Base-by-base conservation (phyloP, 1,139 yeast genomes). In the Hanseniaspora sp. region DNA sequence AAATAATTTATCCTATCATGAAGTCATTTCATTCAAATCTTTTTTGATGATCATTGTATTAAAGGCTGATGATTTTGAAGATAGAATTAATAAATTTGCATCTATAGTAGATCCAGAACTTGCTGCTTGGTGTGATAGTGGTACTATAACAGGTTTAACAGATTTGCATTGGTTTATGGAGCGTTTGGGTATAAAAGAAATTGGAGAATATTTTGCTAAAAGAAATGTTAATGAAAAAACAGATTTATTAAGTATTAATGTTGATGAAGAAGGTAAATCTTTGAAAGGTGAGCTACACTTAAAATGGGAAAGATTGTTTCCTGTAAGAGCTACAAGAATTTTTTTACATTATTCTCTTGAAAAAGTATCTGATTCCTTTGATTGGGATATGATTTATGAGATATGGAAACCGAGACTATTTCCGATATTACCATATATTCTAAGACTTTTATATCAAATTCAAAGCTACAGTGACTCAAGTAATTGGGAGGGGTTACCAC, bases 121-220 rank as follows among this genome's bases (percentile, higher is more conserved):
- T 51, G 71, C 78, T 38, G 94, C 96, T 0, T 94, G 99, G 99
- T 82, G 92, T 1, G 87, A 90, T 52, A 92, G 92, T 15, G 83
- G 80, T 17, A 90, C 97, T 0, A 88, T 87, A 61, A 86, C 86
- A 63, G 97, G 96, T 0, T 71, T 92, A 41, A 74, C 82, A 67
- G 95, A 92, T 63, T 73, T 94, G 53, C 95, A 87, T 59, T 90
- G 97, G 96, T 94, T 94, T 62, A 90, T 92, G 96, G 97, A 90
- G 68, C 77, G 97, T 62, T 77, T 94, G 56, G 98, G 98, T 3
- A 86, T 94, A 54, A 97, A 88, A 3, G 82, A 82, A 65, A 92
- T 94, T 63, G 95, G 96, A 0, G 84, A 85, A 56, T 94, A 94
- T 64, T 90, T 94, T 69, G 82, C 83, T 59, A 77, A 79, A 15